phyloP scores from a whole-genome alignment of 2,329 filamentous ascomycete species.

The Thermomyces lanuginosus region DNA sequence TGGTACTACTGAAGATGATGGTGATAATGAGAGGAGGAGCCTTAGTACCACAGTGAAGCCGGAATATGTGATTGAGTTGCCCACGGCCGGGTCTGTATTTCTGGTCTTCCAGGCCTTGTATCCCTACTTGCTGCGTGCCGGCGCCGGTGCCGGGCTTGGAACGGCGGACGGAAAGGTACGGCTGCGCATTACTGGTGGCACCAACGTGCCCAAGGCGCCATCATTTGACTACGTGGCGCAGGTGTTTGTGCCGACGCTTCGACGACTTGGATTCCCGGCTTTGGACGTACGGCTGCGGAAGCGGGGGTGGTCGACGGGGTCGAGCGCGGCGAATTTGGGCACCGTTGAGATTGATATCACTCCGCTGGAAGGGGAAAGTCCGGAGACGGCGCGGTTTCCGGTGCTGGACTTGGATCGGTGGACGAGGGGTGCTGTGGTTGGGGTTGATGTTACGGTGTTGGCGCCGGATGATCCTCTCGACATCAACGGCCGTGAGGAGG shows the following conservation, averaged over 20 bases:
- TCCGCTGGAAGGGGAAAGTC: conserved; percentile 16
- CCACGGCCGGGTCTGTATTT: conserved; percentile 37
- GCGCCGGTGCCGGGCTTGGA: conserved; percentile 6
- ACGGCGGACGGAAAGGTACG: conserved; percentile 11
- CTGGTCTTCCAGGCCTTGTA: conserved; percentile 44
- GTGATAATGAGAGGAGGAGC: conserved; percentile 5
- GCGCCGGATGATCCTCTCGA: conserved; percentile 15
- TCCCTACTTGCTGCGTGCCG: conserved; percentile 38
- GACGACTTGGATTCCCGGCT: conserved; percentile 33
- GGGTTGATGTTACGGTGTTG: conserved; percentile 24
- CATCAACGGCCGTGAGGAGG: background rate
- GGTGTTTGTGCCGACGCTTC: conserved; percentile 39
- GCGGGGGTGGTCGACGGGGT: conserved; percentile 39
- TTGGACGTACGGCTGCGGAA: conserved; percentile 28
- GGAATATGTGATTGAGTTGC: conserved; percentile 27
- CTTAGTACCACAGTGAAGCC: conserved; percentile 10
- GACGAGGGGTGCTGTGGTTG: conserved; percentile 16
- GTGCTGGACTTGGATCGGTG: conserved; percentile 16
- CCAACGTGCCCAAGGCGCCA: conserved; percentile 39
- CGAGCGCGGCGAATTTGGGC: conserved; percentile 31
- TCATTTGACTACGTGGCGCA: conserved; percentile 41
- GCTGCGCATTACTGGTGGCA: conserved; percentile 39
- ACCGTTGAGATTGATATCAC: conserved; percentile 34
- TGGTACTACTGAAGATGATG: background rate
- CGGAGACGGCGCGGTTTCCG: conserved; percentile 12